Conservation (phyloP, 345 rosid genomes). For the Eucalyptus pumila region DNA sequence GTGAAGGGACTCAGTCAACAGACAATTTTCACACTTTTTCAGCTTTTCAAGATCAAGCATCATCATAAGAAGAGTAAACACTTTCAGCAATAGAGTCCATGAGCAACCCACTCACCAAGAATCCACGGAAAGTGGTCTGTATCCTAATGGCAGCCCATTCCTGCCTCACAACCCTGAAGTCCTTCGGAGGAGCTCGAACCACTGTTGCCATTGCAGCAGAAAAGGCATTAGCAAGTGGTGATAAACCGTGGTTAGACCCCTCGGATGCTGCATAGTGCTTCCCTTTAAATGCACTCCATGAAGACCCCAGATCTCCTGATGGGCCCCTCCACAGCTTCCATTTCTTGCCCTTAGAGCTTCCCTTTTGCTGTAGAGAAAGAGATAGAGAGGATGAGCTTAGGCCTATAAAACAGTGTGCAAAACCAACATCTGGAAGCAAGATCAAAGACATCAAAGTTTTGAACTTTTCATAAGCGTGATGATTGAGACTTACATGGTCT, state of each 20-base stretch:
- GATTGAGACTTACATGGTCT: conserved; percentile 27
- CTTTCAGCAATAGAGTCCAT: not conserved
- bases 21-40: not conserved
- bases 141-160: conserved; percentile 93
- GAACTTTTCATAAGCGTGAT: not conserved
- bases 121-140: conserved; percentile 89
- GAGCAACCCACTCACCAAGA: conserved; percentile 42
- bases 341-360: conserved; percentile 35
- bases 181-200: conserved; percentile 77
- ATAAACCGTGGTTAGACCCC: conserved; percentile 14
- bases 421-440: not conserved
- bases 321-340: conserved; percentile 84
- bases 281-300: conserved; percentile 54
- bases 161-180: conserved; percentile 64
- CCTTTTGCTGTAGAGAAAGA: conserved; percentile 20
- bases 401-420: not conserved
- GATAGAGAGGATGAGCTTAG: not conserved
- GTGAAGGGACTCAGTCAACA: not conserved
- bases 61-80: not conserved
- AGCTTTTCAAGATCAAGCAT: not conserved
- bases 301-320: conserved; percentile 42
- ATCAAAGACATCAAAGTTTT: not conserved
- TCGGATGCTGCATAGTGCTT: conserved; percentile 37
- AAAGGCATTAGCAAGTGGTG: conserved; percentile 34
- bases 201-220: conserved; percentile 72